Base-by-base conservation (phyloP, 2,329 filamentous ascomycete genomes). In the Exophiala spinifera region DNA sequence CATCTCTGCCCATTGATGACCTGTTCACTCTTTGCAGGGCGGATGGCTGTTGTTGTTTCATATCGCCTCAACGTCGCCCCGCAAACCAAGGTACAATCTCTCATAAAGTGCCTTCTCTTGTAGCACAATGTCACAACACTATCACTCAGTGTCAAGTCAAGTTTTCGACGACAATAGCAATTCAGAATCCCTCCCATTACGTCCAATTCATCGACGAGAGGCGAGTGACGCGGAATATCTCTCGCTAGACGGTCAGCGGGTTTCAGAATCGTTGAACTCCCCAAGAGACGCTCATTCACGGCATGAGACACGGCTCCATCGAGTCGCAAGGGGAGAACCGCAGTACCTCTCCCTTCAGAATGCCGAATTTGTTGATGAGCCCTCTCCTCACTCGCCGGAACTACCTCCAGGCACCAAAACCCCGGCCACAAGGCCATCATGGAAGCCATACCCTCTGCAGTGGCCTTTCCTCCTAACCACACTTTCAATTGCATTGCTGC, bases 401-500 rank as follows among this genome's bases (percentile, higher is more conserved):
- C 33, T 4, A 39, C 19, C 10, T 7, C 20, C 3, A 13, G 19
- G 28, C n/a, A 13, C 15, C n/a, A n/a, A n/a, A n/a, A n/a, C n/a
- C n/a, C n/a, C n/a, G n/a, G n/a, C n/a, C n/a, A n/a, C n/a, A n/a
- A n/a, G 8, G 20, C 46, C 20, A n/a, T 20, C 10, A 13, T 50
- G 48, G 48, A 50, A 50, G 21, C 51, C 51, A 33, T n/a, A 31
- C 5, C 23, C 46, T 10, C 51, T 54, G 20, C 34, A 37, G 23
- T 49, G 44, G 51, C 46, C 51, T 19, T n/a, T 23, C 17, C 21
- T 54, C 13, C 21, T 54, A 4, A n/a, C 45, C 5, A 46, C 25
- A 20, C 44, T 49, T 28, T n/a, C 19, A 14, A 20, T 49, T 31
- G 20, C 51, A 14, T 33, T 56, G n/a, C 25, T 25, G n/a, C 53